Conservation (phyloP, 2,329 filamentous ascomycete genomes). For the Ophiostoma fasciatum region DNA sequence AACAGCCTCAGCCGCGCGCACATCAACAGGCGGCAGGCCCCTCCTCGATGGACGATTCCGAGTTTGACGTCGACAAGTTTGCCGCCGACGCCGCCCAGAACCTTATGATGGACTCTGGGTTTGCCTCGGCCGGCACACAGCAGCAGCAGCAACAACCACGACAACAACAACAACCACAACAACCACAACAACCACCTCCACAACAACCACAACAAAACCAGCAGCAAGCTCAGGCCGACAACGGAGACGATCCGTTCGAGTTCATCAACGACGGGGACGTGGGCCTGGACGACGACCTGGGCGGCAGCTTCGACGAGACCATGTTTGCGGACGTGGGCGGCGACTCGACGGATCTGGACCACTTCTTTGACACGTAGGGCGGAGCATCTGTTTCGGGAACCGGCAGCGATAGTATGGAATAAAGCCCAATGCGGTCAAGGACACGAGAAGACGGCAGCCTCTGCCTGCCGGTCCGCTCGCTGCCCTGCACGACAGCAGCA, state of each 20-base stretch:
- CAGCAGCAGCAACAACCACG: neutral
- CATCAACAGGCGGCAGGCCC: too few relatives aligned
- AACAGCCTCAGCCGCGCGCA: neutral
- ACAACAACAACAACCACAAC: neutral
- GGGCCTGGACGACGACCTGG: too few relatives aligned
- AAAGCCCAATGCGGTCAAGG: too few relatives aligned
- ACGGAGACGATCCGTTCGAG: slow-evolving; percentile 33
- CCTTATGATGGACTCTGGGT: slow-evolving; percentile 10
- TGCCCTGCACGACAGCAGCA: too few relatives aligned
- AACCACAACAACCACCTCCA: neutral
- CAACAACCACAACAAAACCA: neutral
- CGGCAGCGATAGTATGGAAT: too few relatives aligned
- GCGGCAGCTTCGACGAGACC: slow-evolving; percentile 34
- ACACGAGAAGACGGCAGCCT: too few relatives aligned
- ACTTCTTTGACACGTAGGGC: slow-evolving; percentile 10
- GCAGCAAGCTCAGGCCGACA: slow-evolving; percentile 1
- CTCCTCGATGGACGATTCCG: slow-evolving; percentile 17
- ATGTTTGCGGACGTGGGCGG: too few relatives aligned
- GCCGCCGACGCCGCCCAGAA: slow-evolving; percentile 17
- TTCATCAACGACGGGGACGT: slow-evolving; percentile 29
- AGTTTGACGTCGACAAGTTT: slow-evolving; percentile 33
- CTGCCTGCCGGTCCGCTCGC: too few relatives aligned
- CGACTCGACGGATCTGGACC: slow-evolving; percentile 19
- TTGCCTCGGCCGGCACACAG: neutral
- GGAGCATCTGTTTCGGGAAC: too few relatives aligned